Conservation (phyloP, 108 stramenopile species). For the Schizochytrium sp. region DNA sequence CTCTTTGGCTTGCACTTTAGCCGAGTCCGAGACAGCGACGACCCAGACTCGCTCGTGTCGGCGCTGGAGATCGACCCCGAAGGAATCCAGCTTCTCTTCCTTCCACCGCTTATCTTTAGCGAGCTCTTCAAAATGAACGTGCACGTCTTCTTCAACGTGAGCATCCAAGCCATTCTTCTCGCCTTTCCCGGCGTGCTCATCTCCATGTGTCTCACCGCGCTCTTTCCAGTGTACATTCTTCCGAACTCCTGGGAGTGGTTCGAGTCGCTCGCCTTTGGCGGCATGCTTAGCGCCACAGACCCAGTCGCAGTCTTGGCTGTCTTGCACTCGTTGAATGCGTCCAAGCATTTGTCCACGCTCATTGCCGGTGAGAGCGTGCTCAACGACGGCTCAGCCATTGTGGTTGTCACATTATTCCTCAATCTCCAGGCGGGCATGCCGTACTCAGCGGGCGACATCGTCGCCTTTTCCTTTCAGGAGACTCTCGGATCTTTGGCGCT, state of each 20-base stretch:
- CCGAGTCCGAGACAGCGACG: background rate
- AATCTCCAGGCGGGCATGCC: background rate
- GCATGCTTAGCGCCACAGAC: slow-evolving; percentile 56
- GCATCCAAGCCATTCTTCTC: slow-evolving; percentile 27
- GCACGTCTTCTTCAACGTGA: slow-evolving; percentile 20
- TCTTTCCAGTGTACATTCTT: slow-evolving; percentile 30
- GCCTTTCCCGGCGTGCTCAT: slow-evolving; percentile 41
- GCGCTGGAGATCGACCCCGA: background rate
- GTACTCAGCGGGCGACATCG: background rate
- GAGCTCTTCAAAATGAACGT: slow-evolving; percentile 16
- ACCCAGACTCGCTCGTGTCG: background rate
- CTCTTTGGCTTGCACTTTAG: background rate
- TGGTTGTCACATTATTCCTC: slow-evolving; percentile 44
- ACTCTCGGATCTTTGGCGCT: slow-evolving; percentile 25
- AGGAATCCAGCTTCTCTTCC: background rate
- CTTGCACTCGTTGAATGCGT: slow-evolving; percentile 41
- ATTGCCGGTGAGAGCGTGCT: slow-evolving; percentile 54
- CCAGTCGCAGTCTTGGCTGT: slow-evolving; percentile 54
- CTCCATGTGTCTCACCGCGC: slow-evolving; percentile 25
- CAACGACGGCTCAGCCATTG: slow-evolving; percentile 54
- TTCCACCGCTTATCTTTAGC: background rate
- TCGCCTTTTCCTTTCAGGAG: slow-evolving; percentile 27
- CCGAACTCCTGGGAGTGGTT: slow-evolving; percentile 40
- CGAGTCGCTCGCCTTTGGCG: slow-evolving; percentile 45
- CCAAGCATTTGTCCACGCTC: slow-evolving; percentile 38